These are phyloP conservation scores for Diutina siamensis DNA, from an alignment of 1,139 yeast species.

Conservation along the genomic window DNA sequence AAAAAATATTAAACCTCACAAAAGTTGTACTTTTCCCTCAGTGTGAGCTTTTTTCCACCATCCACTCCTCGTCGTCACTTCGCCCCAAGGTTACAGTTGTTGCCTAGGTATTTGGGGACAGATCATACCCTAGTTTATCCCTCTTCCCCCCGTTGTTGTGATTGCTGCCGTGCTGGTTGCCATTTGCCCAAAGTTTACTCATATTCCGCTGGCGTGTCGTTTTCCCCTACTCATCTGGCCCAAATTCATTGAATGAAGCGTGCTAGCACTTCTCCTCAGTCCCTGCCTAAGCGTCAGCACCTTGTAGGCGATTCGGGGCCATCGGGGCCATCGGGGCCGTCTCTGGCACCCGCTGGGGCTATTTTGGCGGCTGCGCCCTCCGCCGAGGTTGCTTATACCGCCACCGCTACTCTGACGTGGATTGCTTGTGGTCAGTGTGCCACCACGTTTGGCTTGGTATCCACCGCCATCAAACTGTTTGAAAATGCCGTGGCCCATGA, in stretches of 20 bases:
- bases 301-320: too few species aligned
- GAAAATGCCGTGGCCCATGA: slow-evolving; percentile 35
- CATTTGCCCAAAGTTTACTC: too few species aligned
- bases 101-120: neutral
- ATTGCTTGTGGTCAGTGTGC: slow-evolving; percentile 41
- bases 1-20: neutral
- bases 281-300: slow-evolving; percentile 1
- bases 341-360: too few species aligned
- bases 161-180: too few species aligned
- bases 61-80: neutral
- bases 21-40: neutral
- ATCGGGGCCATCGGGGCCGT: too few species aligned
- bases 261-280: neutral
- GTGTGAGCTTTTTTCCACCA: neutral
- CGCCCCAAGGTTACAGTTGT: neutral
- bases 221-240: too few species aligned
- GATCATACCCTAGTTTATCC: neutral
- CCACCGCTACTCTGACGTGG: slow-evolving; percentile 33
- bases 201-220: too few species aligned
- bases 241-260: slow-evolving; percentile 3
- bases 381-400: neutral
- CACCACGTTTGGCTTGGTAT: slow-evolving; percentile 26
- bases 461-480: slow-evolving; percentile 32
- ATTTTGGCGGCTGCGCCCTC: too few species aligned
- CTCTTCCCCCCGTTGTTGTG: too few species aligned